Evolutionary conservation across 164 flowering plant species (phyloP).

Genomic region (Malania oleifera): DNA sequence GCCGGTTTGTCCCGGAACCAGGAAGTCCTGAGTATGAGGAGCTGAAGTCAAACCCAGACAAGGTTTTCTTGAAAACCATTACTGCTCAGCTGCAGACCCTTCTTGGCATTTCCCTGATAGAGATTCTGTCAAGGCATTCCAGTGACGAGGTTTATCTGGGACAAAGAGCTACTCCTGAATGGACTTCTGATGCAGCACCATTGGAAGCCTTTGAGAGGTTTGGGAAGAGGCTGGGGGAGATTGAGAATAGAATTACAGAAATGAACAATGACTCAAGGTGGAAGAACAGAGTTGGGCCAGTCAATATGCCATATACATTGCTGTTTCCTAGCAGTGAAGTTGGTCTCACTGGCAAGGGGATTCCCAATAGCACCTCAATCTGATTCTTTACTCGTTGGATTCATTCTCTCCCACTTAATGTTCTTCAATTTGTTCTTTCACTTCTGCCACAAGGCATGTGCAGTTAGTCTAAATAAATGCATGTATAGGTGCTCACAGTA

Average conservation of each 20-base stretch:
- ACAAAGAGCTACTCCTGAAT: slow-evolving; percentile 30
- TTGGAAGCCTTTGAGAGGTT: slow-evolving; percentile 34
- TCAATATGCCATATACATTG: slow-evolving; percentile 37
- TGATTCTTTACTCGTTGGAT: too few relatives aligned
- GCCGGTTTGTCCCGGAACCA: slow-evolving; percentile 36
- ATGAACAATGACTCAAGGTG: slow-evolving; percentile 24
- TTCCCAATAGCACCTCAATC: slow-evolving; percentile 44
- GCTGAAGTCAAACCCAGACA: slow-evolving; percentile 30
- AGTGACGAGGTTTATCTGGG: slow-evolving; percentile 48
- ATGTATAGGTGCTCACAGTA: too few relatives aligned
- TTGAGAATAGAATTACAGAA: slow-evolving; percentile 22
- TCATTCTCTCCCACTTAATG: too few relatives aligned
- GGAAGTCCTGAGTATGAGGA: slow-evolving; percentile 34
- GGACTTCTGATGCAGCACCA: slow-evolving; percentile 33
- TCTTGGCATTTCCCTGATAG: slow-evolving; percentile 36
- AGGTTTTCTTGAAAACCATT: slow-evolving; percentile 32
- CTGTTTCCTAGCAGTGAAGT: slow-evolving; percentile 31
- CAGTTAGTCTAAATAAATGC: too few relatives aligned
- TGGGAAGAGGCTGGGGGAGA: slow-evolving; percentile 25
- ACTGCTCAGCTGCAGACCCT: slow-evolving; percentile 35
- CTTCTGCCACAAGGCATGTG: too few relatives aligned
- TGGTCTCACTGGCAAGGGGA: slow-evolving; percentile 44
- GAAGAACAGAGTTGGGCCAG: slow-evolving; percentile 44
- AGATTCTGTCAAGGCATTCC: slow-evolving; percentile 41
- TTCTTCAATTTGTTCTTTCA: too few relatives aligned